A percentile compares a stretch with the other conserved stretches of the same genome.
phyloP scores from a whole-genome alignment of 805 yeast genomes.

The Ogataea neopini region DNA sequence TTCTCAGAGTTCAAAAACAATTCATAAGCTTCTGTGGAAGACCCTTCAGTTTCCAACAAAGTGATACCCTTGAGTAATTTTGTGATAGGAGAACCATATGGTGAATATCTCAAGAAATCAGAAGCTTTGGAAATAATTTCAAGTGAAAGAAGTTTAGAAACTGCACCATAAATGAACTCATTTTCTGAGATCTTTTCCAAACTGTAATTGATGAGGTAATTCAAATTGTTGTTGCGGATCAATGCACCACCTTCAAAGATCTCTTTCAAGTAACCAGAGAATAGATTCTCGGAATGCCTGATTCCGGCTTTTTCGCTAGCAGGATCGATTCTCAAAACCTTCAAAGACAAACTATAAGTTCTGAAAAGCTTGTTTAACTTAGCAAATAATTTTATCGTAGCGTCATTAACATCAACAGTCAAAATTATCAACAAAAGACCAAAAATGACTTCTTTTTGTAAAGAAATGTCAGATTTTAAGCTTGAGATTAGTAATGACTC shows the following conservation, averaged over 20 bases:
- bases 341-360: conserved; percentile 9
- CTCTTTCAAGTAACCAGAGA: conserved; percentile 16
- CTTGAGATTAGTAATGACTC: conserved; percentile 22
- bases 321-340: conserved; percentile 9
- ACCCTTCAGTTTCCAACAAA: conserved; percentile 28
- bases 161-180: conserved; percentile 23
- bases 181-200: conserved; percentile 20
- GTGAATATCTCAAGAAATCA: conserved; percentile 24
- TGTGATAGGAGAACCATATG: conserved; percentile 25
- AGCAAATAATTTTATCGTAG: conserved; percentile 25
- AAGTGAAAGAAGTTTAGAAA: conserved; percentile 25
- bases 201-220: conserved; percentile 22
- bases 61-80: conserved; percentile 30
- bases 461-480: conserved; percentile 20
- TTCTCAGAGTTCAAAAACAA: conserved; percentile 33
- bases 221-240: conserved; percentile 27
- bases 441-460: conserved; percentile 24
- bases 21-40: conserved; percentile 29
- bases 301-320: conserved; percentile 1
- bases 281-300: conserved; percentile 8
- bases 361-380: conserved; percentile 20
- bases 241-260: conserved; percentile 27
- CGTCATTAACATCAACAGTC: conserved; percentile 35
- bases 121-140: conserved; percentile 11
- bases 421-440: conserved; percentile 32